Base-by-base conservation (phyloP, 2,329 filamentous ascomycete genomes). In the Diaporthe velutina region DNA sequence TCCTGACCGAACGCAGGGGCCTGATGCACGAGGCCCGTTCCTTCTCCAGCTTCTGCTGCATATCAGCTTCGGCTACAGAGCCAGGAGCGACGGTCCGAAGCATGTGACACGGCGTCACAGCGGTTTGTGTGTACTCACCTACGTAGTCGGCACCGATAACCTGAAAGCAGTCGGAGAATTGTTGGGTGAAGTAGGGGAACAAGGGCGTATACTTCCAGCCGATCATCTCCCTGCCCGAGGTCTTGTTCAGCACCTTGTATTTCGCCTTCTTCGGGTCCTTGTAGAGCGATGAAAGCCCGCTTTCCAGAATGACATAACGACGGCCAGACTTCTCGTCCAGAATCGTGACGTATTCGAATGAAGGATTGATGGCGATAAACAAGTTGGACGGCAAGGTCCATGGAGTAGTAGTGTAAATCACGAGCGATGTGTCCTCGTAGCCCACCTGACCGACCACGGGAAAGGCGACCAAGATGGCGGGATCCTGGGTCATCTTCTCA, bases 381-480 rank as follows among this genome's bases (percentile, higher is more conserved):
- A 89, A 87, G 83, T 96, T 93, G 25, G 93, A 95, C 15, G 94
- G 94, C 61, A 96, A 85, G 2, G 94, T 96, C 94, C 94, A 86
- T 2, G 94, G 94, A 1, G 94, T 96, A 12, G 94, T 96, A 22
- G 96, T 98, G 94, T 95, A 98, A 57, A 94, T 94, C 50, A 98
- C 88, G 70, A 98, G 88, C 77, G 88, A 89, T 25, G 94, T 92
- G 67, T 94, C 86, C 70, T 94, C 84, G 73, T 85, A 88, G 19
- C 91, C 93, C 73, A 89, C 86, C 13, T 92, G 88, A 28, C 92
- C 88, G 22, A 93, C 78, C 5, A 95, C 86, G 93, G 93, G 81
- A 95, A 95, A 95, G 3, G 90, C 89, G 38, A 95, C 91, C 25
- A 95, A 91, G 55, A 95, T 86, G 17, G 93, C 92, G 10, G 93